Evolutionary conservation across 306 rosid genomes (phyloP).

Genomic region (Abrus precatorius): DNA sequence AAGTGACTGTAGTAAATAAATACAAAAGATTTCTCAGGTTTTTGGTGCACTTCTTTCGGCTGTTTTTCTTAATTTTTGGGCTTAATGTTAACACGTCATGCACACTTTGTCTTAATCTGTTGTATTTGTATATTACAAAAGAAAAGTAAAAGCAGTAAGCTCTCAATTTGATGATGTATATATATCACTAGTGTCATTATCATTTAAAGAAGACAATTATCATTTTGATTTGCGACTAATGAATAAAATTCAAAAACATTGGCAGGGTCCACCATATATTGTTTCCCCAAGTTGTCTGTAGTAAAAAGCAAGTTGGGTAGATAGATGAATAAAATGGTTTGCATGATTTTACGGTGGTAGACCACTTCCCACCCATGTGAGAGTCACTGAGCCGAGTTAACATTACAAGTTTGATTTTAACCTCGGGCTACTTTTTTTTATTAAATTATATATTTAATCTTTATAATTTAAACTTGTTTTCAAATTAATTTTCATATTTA

Average conservation of each 20-base stretch:
- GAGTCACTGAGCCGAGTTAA: too few species aligned
- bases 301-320: neutral
- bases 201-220: neutral
- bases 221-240: neutral
- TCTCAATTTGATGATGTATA: slow-evolving; percentile 18
- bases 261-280: neutral
- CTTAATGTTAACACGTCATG: neutral
- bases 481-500: too few species aligned
- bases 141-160: slow-evolving; percentile 12
- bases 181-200: neutral
- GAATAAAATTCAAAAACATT: neutral
- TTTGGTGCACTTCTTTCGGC: neutral
- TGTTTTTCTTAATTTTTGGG: neutral
- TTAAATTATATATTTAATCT: too few species aligned
- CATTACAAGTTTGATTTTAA: too few species aligned
- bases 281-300: neutral
- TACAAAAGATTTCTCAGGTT: too few species aligned
- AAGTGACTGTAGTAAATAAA: too few species aligned
- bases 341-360: too few species aligned
- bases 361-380: too few species aligned
- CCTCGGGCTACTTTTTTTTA: too few species aligned
- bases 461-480: too few species aligned
- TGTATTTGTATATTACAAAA: neutral
- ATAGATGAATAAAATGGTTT: neutral
- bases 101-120: neutral